Percentiles rank a stretch among this genome's conserved stretches.
phyloP scores from a whole-genome alignment of 306 rosid species.

The Fagus sylvatica region DNA sequence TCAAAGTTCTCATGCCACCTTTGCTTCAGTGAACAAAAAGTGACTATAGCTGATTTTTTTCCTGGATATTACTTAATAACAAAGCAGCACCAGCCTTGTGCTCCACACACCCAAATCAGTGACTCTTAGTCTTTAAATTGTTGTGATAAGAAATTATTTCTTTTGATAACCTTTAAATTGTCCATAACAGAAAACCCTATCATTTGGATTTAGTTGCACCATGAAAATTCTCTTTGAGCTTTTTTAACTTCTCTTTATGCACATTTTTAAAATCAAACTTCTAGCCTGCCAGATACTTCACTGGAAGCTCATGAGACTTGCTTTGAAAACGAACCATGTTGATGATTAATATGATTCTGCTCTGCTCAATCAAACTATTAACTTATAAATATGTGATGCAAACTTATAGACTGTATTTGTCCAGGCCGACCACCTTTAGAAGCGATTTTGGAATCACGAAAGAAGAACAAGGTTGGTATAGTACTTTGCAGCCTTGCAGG shows the following conservation, averaged over 20 bases:
- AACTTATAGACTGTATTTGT: conserved; percentile 17
- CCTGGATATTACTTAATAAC: too few species aligned
- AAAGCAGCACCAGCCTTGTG: not conserved
- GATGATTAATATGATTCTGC: not conserved
- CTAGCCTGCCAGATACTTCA: not conserved
- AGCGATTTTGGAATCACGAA: conserved; percentile 65
- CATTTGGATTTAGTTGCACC: not conserved
- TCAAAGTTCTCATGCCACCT: too few species aligned
- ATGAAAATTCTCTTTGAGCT: not conserved
- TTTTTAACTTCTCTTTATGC: not conserved
- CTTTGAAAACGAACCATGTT: not conserved
- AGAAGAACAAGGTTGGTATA: conserved; percentile 60
- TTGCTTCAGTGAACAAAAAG: too few species aligned
- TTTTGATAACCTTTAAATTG: not conserved
- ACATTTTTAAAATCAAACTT: not conserved
- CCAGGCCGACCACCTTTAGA: conserved; percentile 85
- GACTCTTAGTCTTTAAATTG: not conserved
- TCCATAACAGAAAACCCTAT: not conserved
- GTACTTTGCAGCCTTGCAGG: not conserved
- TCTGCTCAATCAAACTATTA: not conserved
- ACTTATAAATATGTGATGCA: not conserved
- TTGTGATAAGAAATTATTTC: not conserved
- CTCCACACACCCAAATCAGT: not conserved
- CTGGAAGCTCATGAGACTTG: too few species aligned
- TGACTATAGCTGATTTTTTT: too few species aligned